A percentile compares a stretch with the other conserved stretches of the same genome.
phyloP scores from a whole-genome alignment of 2,329 filamentous ascomycete species.

The Penicillium paneum region DNA sequence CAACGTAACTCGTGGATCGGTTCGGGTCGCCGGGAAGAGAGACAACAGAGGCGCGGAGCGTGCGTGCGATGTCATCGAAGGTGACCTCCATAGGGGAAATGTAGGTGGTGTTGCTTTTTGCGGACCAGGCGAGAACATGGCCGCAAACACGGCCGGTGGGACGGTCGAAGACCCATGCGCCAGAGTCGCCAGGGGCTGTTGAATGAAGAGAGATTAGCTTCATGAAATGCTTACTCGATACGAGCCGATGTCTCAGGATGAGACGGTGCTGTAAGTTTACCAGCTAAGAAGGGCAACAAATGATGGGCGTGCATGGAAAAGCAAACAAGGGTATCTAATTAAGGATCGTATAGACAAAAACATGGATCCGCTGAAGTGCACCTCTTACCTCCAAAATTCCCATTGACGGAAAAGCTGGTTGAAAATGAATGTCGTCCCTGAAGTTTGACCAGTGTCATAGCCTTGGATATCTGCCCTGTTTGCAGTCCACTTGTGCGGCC shows the following conservation, averaged over 20 bases:
- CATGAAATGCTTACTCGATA: slow-evolving; percentile 18
- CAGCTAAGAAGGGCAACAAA: slow-evolving; percentile 13
- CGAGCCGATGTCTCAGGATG: slow-evolving; percentile 3
- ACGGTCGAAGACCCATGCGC: slow-evolving; percentile 87
- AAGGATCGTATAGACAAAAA: slow-evolving; percentile 21
- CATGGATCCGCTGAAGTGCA: slow-evolving; percentile 20
- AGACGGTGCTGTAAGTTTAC: slow-evolving; percentile 17
- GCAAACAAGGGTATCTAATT: slow-evolving; percentile 25
- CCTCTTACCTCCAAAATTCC: slow-evolving; percentile 55
- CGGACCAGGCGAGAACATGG: slow-evolving; percentile 85
- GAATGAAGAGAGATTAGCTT: slow-evolving; percentile 16
- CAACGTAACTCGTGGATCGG: slow-evolving; percentile 24
- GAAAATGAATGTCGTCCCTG: slow-evolving; percentile 78
- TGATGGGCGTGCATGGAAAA: slow-evolving; percentile 5
- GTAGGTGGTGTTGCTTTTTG: slow-evolving; percentile 76
- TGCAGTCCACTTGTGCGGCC: slow-evolving; percentile 83
- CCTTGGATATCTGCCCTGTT: slow-evolving; percentile 70
- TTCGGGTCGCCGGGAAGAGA: slow-evolving; percentile 58
- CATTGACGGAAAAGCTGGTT: slow-evolving; percentile 63
- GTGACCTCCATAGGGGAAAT: slow-evolving; percentile 94
- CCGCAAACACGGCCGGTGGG: slow-evolving; percentile 77
- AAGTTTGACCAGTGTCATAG: slow-evolving; percentile 81
- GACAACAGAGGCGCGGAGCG: slow-evolving; percentile 68
- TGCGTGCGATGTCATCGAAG: slow-evolving; percentile 78
- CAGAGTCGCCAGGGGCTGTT: slow-evolving; percentile 72